Conservation (phyloP, 441 rosid species). For the Arabidopsis lyrata region DNA sequence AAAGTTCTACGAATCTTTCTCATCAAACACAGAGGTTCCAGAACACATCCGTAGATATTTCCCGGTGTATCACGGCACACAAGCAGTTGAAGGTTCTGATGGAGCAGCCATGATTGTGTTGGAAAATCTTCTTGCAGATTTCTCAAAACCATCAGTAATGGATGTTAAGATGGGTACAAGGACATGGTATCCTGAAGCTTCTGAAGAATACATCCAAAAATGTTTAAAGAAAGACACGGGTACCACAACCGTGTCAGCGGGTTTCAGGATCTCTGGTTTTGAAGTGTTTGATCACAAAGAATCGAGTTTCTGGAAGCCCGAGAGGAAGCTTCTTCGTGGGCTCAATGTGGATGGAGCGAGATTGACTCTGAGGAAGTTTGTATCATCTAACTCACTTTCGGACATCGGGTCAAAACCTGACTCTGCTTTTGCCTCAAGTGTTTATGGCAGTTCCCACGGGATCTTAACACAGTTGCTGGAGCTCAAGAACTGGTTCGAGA, state of each 20-base stretch:
- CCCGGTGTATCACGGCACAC: constrained; percentile 79
- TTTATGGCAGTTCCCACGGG: constrained; percentile 76
- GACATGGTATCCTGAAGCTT: constrained; percentile 91
- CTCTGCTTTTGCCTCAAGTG: constrained; percentile 58
- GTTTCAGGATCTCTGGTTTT: constrained; percentile 88
- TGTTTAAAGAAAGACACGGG: constrained; percentile 72
- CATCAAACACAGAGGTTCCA: constrained; percentile 65
- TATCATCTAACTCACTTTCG: constrained; percentile 64
- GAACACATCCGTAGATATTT: constrained; percentile 71
- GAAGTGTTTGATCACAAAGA: constrained; percentile 56
- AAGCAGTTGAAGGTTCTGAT: constrained; percentile 79
- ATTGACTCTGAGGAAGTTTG: constrained; percentile 73
- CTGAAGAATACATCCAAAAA: constrained; percentile 69
- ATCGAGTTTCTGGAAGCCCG: constrained; percentile 71
- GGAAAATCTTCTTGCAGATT: constrained; percentile 60
- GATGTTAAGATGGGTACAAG: constrained; percentile 95
- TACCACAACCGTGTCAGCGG: constrained; percentile 62
- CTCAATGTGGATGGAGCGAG: constrained; percentile 61
- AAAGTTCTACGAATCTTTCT: constrained; percentile 75
- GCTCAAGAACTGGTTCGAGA: constrained; percentile 93
- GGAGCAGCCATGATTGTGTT: constrained; percentile 78
- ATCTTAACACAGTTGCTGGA: constrained; percentile 78
- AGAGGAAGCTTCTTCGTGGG: constrained; percentile 56
- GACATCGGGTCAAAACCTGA: constrained; percentile 55
- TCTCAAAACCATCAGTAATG: constrained; percentile 67